A percentile compares a stretch with the other conserved stretches of the same genome.
phyloP scores from a whole-genome alignment of 2,329 filamentous ascomycete species.

The Cordyceps javanica region DNA sequence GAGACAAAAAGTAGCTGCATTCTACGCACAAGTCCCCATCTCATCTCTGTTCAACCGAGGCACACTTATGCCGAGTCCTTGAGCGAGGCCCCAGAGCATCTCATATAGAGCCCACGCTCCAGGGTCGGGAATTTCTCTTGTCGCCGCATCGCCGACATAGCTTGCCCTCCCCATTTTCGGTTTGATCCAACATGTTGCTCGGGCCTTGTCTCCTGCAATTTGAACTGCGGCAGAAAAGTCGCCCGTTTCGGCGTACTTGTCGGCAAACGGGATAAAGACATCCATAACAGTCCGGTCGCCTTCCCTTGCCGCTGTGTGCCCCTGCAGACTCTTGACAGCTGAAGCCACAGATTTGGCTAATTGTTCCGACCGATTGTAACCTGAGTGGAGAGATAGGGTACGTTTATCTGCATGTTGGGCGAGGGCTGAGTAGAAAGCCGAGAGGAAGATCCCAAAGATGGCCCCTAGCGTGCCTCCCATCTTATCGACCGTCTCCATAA shows the following conservation, averaged over 20 bases:
- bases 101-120: slow-evolving; percentile 49
- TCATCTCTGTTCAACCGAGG: neutral
- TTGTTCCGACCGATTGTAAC: slow-evolving; percentile 23
- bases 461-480: slow-evolving; percentile 49
- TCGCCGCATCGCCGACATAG: slow-evolving; percentile 51
- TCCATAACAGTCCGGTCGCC: slow-evolving; percentile 55
- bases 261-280: slow-evolving; percentile 47
- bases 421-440: slow-evolving; percentile 38
- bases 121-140: slow-evolving; percentile 56
- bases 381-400: too few relatives aligned
- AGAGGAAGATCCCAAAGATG: slow-evolving; percentile 49
- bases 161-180: slow-evolving; percentile 61
- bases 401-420: slow-evolving; percentile 32
- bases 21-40: neutral
- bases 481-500: slow-evolving; percentile 49
- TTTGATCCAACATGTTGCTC: slow-evolving; percentile 33
- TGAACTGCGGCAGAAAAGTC: slow-evolving; percentile 54
- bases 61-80: neutral
- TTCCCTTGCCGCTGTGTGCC: slow-evolving; percentile 48
- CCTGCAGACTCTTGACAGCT: slow-evolving; percentile 39
- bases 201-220: slow-evolving; percentile 55
- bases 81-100: neutral
- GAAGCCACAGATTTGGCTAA: slow-evolving; percentile 37
- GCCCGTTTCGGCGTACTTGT: slow-evolving; percentile 38
- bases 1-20: too few relatives aligned